Conservation (phyloP, 1,284 basidiomycete species). For the Tylopilus orsonianus region DNA sequence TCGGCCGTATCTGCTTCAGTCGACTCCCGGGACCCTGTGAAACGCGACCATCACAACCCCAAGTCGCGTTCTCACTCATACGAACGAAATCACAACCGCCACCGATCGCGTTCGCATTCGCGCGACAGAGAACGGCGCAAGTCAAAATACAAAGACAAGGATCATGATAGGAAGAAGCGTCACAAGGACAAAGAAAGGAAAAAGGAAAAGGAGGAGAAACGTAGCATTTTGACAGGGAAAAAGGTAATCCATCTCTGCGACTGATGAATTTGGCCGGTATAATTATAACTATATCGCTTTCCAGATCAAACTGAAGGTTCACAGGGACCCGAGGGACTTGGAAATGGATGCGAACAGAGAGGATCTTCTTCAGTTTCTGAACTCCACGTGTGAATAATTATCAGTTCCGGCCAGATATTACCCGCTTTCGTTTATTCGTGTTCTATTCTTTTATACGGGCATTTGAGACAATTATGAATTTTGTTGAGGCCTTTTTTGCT, state of each 20-base stretch:
- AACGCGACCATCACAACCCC: constrained; percentile 12
- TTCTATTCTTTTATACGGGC: neutral
- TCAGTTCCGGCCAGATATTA: neutral
- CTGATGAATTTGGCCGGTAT: neutral
- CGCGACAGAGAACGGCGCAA: constrained; percentile 21
- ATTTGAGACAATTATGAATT: neutral
- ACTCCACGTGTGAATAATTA: constrained; percentile 43
- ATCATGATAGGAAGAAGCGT: constrained; percentile 29
- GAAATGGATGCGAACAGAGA: constrained; percentile 54
- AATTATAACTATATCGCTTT: neutral
- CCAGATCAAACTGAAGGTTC: constrained; percentile 61
- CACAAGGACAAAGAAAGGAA: constrained; percentile 38
- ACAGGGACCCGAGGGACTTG: constrained; percentile 52
- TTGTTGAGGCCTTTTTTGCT: neutral
- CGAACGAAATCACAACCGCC: constrained; percentile 15
- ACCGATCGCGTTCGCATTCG: constrained; percentile 21
- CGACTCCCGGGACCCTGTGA: constrained; percentile 11
- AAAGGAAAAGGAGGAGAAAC: constrained; percentile 39
- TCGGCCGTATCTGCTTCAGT: constrained; percentile 14
- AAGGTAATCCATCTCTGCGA: constrained; percentile 38
- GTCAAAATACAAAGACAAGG: constrained; percentile 27
- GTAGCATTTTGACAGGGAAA: constrained; percentile 55
- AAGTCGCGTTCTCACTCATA: constrained; percentile 22
- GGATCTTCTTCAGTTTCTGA: constrained; percentile 52
- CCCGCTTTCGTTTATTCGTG: neutral